These are phyloP conservation scores for Toxicodendron radicans DNA, from an alignment of 345 rosid genomes.

Conservation along the genomic window DNA sequence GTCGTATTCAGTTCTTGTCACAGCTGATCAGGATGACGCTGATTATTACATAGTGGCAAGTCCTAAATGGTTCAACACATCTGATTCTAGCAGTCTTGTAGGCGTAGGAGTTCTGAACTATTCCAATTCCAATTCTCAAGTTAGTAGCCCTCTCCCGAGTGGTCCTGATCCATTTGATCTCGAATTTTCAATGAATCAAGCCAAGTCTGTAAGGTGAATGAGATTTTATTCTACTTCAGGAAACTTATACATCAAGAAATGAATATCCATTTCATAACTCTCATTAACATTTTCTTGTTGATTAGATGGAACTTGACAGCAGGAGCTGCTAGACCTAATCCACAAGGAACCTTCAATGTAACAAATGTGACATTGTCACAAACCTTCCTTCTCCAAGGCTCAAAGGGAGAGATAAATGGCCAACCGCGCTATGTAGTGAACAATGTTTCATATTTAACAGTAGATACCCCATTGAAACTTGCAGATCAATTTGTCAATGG, in stretches of 20 bases:
- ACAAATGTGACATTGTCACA: conserved; percentile 46
- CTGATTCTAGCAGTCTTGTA: conserved; percentile 15
- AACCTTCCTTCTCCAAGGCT: conserved; percentile 36
- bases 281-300: not conserved
- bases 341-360: conserved; percentile 62
- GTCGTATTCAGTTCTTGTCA: conserved; percentile 47
- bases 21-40: conserved; percentile 36
- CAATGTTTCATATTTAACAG: conserved; percentile 39
- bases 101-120: conserved; percentile 48
- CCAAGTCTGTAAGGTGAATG: conserved; percentile 39
- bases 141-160: conserved; percentile 29
- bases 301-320: conserved; percentile 58
- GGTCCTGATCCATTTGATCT: conserved; percentile 47
- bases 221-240: not conserved
- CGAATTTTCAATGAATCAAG: conserved; percentile 40
- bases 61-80: conserved; percentile 28
- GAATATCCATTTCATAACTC: not conserved
- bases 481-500: conserved; percentile 41
- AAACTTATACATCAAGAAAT: not conserved
- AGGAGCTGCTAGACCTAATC: conserved; percentile 69
- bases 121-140: conserved; percentile 23
- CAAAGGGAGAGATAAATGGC: conserved; percentile 24
- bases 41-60: conserved; percentile 46
- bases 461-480: conserved; percentile 48
- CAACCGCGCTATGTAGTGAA: conserved; percentile 31